phyloP scores from a whole-genome alignment of 2,329 filamentous ascomycete species.

The Curvularia sp. region DNA sequence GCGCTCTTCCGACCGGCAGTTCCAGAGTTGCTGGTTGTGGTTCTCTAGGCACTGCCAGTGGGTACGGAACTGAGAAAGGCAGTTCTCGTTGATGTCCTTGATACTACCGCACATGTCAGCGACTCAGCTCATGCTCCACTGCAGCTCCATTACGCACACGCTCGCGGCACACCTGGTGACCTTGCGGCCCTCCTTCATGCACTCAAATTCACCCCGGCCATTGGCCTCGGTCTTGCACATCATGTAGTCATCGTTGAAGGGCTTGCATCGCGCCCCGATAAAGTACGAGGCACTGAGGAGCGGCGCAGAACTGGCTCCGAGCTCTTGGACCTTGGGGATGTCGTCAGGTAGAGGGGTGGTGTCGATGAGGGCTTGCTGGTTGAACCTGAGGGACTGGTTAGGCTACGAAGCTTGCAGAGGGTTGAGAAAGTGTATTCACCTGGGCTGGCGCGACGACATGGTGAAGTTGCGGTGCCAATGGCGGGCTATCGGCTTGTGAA shows the following conservation, averaged over 20 bases:
- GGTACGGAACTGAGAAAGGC: constrained; percentile 85
- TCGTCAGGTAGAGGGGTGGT: constrained; percentile 91
- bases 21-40: constrained; percentile 97
- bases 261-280: constrained; percentile 91
- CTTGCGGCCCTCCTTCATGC: constrained; percentile 93
- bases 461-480: constrained; percentile 52
- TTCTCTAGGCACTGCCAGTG: constrained; percentile 97
- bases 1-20: constrained; percentile 88
- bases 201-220: constrained; percentile 90
- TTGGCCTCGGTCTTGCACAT: constrained; percentile 97
- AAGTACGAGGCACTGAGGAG: constrained; percentile 93
- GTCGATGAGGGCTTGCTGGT: constrained; percentile 91
- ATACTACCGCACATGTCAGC: constrained; percentile 63
- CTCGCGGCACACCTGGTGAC: constrained; percentile 96
- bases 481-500: constrained; percentile 43
- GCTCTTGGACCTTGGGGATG: constrained; percentile 91
- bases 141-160: constrained; percentile 67
- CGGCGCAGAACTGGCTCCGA: constrained; percentile 91
- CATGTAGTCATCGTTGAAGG: constrained; percentile 99
- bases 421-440: constrained; percentile 53
- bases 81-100: constrained; percentile 95
- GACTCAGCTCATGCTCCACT: neutral
- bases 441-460: constrained; percentile 67
- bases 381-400: constrained; percentile 74
- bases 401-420: constrained; percentile 19